Evolutionary conservation across 176 grass and related monocot genomes (phyloP), one percentile per base, ranked within the genome.

Genomic region (Ensete glaucum): DNA sequence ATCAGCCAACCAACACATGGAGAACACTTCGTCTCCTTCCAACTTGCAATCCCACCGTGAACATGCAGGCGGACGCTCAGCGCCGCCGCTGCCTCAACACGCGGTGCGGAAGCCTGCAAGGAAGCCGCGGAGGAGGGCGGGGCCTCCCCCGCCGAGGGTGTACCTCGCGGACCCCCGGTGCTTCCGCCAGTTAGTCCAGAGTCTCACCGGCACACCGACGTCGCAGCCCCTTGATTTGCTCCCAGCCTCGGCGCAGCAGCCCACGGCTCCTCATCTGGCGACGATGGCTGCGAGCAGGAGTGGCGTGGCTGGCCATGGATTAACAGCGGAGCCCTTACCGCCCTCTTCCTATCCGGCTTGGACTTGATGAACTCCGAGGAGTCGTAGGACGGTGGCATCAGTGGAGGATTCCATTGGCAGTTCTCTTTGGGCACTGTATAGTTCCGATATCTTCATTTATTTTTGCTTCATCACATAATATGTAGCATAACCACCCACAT

Each of bases 141-240:
- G 49, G 34, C 29, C 21, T 9, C 56, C n/a, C 0, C 74, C 17
- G 11, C 29, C 34, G 17, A 14, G 15, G 74, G 74, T 76, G 74
- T 76, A 50, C 29, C 9, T 1, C 29, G 57, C 50, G 10, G 26
- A 63, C 25, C 17, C 7, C 13, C 9, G 10, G 4, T 34, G 34
- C 1, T 76, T 76, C 57, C 74, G 74, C 29, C 56, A 62, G 29
- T 13, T 76, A 6, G 56, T 76, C 11, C 74, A 76, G 73, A 29
- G 27, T 0, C 73, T 76, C 73, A 76, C 73, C 26, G 56, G 73
- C 26, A 14, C 27, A 25, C 26, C 73, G 26, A 15, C 73, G 73
- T 7, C 14, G 52, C 11, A 11, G 9, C 11, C 13, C 11, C 13
- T 27, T 19, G 11, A 68, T 49, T 7, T 10, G 16, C 2, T 27